Evolutionary conservation across 495 filamentous ascomycete genomes (phyloP), one percentile per base, ranked within the genome.

Genomic region (Aspergillus leporis): DNA sequence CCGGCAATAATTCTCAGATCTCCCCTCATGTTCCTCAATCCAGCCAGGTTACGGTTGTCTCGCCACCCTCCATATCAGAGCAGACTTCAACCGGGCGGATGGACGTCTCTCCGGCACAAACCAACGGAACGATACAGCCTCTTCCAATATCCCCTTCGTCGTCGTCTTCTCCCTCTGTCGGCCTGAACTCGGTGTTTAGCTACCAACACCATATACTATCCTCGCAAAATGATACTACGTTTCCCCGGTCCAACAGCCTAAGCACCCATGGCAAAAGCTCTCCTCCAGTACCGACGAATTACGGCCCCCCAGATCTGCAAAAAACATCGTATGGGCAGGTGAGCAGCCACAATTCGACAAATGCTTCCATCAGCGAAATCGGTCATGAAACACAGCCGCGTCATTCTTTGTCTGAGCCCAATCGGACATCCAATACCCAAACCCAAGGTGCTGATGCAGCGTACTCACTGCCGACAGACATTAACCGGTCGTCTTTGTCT

Each of bases 401-500:
- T 41, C 56, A 56, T 25, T 53, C 60, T 8, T 50, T 60, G 23
- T n/a, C 62, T 14, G 58, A 59, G 19, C 4, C 60, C 8, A 34
- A 23, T 18, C 56, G 19, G 10, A 31, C 23, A 12, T 54, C 59
- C 13, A 28, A 50, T 40, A 45, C 21, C 9, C 34, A 28, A 57
- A 36, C 55, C 28, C 68, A 23, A 61, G 58, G 56, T 19, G 51
- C 61, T n/a, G 56, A 31, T 23, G 21, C 64, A 6, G 32, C 61
- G 6, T 78, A 70, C 60, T 61, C 69, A n/a, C 16, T 74, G 13
- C 62, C 74, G 13, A 67, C 65, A 0, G 66, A 67, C 0, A 65
- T 76, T 13, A 69, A 73, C 19, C 59, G 59, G 21, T 52, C 60
- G 2, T 56, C 63, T 23, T 8, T 66, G 58, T 56, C 49, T 6